Percentiles rank a stretch among this genome's conserved stretches.
These are phyloP conservation scores for Inosperma sp. DNA, from an alignment of 768 basidiomycete genomes.

Conservation along the genomic window DNA sequence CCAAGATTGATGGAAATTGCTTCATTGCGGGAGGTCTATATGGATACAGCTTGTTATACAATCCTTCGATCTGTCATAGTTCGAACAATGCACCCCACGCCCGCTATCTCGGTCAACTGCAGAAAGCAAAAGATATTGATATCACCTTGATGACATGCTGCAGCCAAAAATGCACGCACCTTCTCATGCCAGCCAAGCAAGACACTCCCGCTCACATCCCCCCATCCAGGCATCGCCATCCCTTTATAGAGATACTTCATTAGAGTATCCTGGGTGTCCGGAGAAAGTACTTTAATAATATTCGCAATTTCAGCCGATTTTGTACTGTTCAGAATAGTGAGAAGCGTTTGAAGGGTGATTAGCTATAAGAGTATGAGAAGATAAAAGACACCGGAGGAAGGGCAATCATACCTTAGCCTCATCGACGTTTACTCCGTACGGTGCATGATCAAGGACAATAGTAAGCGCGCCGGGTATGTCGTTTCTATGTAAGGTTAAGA, in stretches of 20 bases:
- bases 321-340: constrained; percentile 91
- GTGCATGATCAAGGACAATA: constrained; percentile 68
- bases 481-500: constrained; percentile 43
- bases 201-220: constrained; percentile 58
- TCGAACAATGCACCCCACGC: constrained; percentile 92
- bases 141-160: not conserved
- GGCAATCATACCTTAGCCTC: constrained; percentile 75
- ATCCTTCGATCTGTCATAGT: constrained; percentile 58
- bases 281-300: constrained; percentile 67
- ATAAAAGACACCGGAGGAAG: not conserved
- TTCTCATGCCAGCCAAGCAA: constrained; percentile 93
- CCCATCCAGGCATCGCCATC: constrained; percentile 68
- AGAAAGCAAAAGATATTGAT: constrained; percentile 1
- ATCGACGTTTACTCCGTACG: constrained; percentile 84
- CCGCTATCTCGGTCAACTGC: constrained; percentile 89
- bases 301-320: constrained; percentile 76
- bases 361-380: not conserved
- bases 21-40: no score
- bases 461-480: constrained; percentile 72
- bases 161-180: constrained; percentile 42
- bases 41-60: no score
- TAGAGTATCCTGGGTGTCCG: constrained; percentile 79
- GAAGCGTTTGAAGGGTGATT: constrained; percentile 70
- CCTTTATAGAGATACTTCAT: constrained; percentile 99
- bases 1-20: no score